Evolutionary conservation across 306 rosid genomes (phyloP).

Genomic region (Carpinus viminea): DNA sequence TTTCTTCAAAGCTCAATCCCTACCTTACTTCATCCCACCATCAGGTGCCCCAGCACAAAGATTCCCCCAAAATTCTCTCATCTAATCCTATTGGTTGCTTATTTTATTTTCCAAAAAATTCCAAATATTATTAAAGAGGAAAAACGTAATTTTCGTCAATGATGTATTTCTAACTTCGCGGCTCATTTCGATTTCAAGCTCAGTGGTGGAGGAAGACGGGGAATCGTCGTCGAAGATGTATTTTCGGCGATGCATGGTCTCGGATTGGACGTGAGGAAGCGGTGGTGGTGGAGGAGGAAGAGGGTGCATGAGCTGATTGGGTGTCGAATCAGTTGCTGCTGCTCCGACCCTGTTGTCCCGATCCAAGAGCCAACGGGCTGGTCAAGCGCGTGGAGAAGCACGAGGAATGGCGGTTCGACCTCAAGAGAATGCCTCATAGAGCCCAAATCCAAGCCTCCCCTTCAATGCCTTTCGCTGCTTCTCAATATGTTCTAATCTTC

Average conservation of each 20-base stretch:
- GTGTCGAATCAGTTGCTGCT: conserved; percentile 46
- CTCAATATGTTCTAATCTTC: conserved; percentile 43
- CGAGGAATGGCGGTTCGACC: conserved; percentile 67
- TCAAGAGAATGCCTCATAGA: conserved; percentile 52
- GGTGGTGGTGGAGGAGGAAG: conserved; percentile 42
- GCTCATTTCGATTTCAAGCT: conserved; percentile 59
- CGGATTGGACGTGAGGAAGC: too few species aligned
- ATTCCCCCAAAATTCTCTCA: conserved; percentile 24
- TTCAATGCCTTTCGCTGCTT: conserved; percentile 80
- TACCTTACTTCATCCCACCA: conserved; percentile 11
- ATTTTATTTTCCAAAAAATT: too few species aligned
- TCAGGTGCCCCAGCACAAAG: conserved; percentile 33
- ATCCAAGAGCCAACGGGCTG: conserved; percentile 54
- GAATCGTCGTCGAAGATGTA: conserved; percentile 30
- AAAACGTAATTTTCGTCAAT: conserved; percentile 5
- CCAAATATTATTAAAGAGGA: not conserved
- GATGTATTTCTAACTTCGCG: conserved; percentile 75
- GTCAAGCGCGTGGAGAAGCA: conserved; percentile 43
- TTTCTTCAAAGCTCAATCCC: not conserved
- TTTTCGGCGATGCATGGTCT: conserved; percentile 8
- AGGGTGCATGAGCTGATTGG: conserved; percentile 31
- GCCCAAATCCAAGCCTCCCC: conserved; percentile 64
- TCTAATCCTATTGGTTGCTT: conserved; percentile 9
- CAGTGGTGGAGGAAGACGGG: conserved; percentile 21
- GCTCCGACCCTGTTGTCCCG: conserved; percentile 67